Percentiles rank a stretch among this genome's conserved stretches.
These are phyloP conservation scores for Medicago lupulina DNA, from an alignment of 306 rosid genomes.

Conservation along the genomic window DNA sequence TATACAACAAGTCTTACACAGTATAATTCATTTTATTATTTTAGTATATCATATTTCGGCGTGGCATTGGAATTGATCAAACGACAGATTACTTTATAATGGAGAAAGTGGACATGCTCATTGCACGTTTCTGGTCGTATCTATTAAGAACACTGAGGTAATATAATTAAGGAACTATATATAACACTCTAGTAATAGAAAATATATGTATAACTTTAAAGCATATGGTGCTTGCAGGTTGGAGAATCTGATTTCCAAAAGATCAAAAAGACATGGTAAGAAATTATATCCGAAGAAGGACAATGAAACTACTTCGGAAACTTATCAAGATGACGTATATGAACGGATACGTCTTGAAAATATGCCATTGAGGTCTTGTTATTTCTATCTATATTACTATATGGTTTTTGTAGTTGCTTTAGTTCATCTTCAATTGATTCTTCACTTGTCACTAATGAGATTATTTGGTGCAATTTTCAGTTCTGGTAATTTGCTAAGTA, in stretches of 20 bases:
- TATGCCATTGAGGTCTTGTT: slow-evolving; percentile 71
- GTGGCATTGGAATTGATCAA: slow-evolving; percentile 83
- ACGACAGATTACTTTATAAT: slow-evolving; percentile 76
- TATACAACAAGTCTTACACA: background rate
- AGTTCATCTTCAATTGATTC: background rate
- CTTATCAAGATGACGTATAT: slow-evolving; percentile 49
- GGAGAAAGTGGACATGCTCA: slow-evolving; percentile 89
- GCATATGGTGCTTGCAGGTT: slow-evolving; percentile 54
- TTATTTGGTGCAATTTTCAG: slow-evolving; percentile 53
- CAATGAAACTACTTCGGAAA: slow-evolving; percentile 49
- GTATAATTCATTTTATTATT: slow-evolving; percentile 36
- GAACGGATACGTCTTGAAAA: slow-evolving; percentile 84
- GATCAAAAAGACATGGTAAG: slow-evolving; percentile 43
- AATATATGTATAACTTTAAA: too few species aligned
- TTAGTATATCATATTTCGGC: slow-evolving; percentile 84
- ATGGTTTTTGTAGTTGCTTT: slow-evolving; percentile 1
- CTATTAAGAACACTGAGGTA: slow-evolving; percentile 63
- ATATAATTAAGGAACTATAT: slow-evolving; percentile 29
- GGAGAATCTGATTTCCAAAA: slow-evolving; percentile 52
- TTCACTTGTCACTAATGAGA: background rate
- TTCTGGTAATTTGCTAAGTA: slow-evolving; percentile 60
- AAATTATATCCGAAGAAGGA: slow-evolving; percentile 53
- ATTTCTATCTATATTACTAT: slow-evolving; percentile 18
- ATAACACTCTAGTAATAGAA: too few species aligned
- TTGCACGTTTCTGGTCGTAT: slow-evolving; percentile 76